Percentiles rank a stretch among this genome's conserved stretches.
These are phyloP conservation scores for Ogataea methylovora DNA, from an alignment of 805 yeast genomes.

Conservation along the genomic window DNA sequence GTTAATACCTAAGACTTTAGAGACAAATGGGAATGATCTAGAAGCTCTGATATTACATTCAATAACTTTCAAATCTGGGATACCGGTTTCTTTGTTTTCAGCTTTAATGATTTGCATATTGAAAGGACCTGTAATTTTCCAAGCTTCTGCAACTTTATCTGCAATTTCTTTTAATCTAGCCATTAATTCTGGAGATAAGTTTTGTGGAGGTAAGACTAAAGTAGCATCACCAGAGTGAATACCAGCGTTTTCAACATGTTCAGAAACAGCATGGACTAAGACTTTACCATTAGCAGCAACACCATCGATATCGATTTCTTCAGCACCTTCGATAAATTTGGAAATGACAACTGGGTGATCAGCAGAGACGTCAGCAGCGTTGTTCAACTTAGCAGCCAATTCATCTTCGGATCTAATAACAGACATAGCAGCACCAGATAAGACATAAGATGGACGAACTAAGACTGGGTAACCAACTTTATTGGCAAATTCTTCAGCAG, in stretches of 20 bases:
- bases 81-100: conserved; percentile 49
- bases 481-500: conserved; percentile 79
- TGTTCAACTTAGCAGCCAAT: conserved; percentile 71
- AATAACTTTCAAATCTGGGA: conserved; percentile 77
- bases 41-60: conserved; percentile 99
- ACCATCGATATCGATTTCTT: conserved; percentile 95
- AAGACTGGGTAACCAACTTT: conserved; percentile 91
- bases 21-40: conserved; percentile 97
- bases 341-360: conserved; percentile 98
- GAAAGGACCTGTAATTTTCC: conserved; percentile 96
- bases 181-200: conserved; percentile 58
- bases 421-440: conserved; percentile 98
- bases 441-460: conserved; percentile 95
- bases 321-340: conserved; percentile 91
- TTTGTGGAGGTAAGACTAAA: conserved; percentile 86
- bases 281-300: conserved; percentile 88
- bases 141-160: conserved; percentile 87
- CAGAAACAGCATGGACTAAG: conserved; percentile 91
- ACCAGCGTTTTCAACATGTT: conserved; percentile 98
- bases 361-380: conserved; percentile 87
- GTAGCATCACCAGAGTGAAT: conserved; percentile 99
- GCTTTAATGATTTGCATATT: conserved; percentile 95
- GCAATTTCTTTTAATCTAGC: conserved; percentile 78
- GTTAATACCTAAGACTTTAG: conserved; percentile 91
- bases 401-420: conserved; percentile 77